Evolutionary conservation across 2,329 filamentous ascomycete genomes (phyloP).

Genomic region (Didymella pinodella): DNA sequence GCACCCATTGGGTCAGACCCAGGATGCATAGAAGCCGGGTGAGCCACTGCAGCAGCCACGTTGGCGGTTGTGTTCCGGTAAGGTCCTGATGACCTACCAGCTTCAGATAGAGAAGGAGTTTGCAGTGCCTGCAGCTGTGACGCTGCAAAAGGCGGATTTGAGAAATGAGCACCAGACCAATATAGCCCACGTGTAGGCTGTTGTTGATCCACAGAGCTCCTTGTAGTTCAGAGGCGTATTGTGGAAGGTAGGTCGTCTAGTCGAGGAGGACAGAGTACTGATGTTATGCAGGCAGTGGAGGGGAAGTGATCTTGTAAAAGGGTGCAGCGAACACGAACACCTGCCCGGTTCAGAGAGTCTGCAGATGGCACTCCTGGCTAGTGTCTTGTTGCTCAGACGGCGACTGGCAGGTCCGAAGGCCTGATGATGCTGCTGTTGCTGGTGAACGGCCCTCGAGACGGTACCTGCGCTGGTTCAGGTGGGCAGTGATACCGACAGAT

Average conservation of each 20-base stretch:
- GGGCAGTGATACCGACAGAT: constrained; percentile 53
- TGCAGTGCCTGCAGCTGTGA: constrained; percentile 52
- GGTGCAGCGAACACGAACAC: constrained; percentile 39
- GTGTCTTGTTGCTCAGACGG: constrained; percentile 41
- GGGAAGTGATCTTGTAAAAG: constrained; percentile 44
- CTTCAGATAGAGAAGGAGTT: constrained; percentile 51
- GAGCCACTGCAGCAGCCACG: constrained; percentile 69
- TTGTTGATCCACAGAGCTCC: constrained; percentile 58
- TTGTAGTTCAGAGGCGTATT: constrained; percentile 43
- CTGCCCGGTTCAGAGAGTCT: constrained; percentile 35
- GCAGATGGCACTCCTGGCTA: constrained; percentile 42
- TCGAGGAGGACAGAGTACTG: constrained; percentile 46
- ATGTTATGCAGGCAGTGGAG: constrained; percentile 44
- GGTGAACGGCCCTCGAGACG: constrained; percentile 41
- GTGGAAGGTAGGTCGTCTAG: constrained; percentile 38
- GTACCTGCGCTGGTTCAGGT: constrained; percentile 50
- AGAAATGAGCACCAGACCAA: constrained; percentile 55
- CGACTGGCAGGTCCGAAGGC: constrained; percentile 38
- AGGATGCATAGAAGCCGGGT: constrained; percentile 68
- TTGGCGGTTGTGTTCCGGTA: constrained; percentile 59
- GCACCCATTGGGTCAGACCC: constrained; percentile 67
- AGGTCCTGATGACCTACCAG: constrained; percentile 54
- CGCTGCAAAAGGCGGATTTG: constrained; percentile 48
- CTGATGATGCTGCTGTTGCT: constrained; percentile 36
- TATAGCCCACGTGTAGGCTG: constrained; percentile 58